phyloP scores from a whole-genome alignment of 345 rosid genomes.

The Iberis pinnata region DNA sequence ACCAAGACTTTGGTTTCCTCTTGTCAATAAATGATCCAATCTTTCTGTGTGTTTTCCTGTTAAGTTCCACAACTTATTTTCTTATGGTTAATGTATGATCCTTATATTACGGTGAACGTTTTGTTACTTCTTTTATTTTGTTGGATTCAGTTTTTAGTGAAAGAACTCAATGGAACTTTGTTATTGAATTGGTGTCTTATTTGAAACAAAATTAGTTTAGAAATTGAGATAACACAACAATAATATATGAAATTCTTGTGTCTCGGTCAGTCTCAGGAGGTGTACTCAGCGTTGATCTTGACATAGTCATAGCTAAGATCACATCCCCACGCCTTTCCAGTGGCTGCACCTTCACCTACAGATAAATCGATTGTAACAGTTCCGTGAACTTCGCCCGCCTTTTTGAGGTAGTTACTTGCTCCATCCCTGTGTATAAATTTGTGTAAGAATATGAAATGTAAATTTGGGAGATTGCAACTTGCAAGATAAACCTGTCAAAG shows the following conservation, averaged over 20 bases:
- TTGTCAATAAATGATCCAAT: constrained; percentile 3
- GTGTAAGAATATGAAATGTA: not conserved
- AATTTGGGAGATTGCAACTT: not conserved
- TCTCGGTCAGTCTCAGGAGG: constrained; percentile 36
- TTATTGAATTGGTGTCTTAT: not conserved
- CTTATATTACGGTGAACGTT: not conserved
- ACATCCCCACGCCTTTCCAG: constrained; percentile 78
- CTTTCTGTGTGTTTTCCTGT: not conserved
- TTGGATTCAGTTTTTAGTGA: not conserved
- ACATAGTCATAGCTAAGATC: constrained; percentile 85
- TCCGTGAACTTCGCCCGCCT: constrained; percentile 78
- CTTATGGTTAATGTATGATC: constrained; percentile 5
- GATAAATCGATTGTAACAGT: constrained; percentile 55
- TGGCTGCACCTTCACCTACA: constrained; percentile 59
- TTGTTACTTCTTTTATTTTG: not conserved
- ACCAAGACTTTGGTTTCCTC: constrained; percentile 15
- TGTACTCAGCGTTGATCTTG: constrained; percentile 82
- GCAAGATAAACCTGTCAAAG: constrained; percentile 58
- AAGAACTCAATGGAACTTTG: constrained; percentile 7
- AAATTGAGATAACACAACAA: constrained; percentile 10
- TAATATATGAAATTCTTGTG: not conserved
- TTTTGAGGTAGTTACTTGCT: constrained; percentile 65
- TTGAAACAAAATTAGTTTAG: constrained; percentile 3
- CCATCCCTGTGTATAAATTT: constrained; percentile 38
- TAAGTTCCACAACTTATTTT: not conserved